Evolutionary conservation across 495 filamentous ascomycete genomes (phyloP).

Genomic region (Bombardia bombarda): DNA sequence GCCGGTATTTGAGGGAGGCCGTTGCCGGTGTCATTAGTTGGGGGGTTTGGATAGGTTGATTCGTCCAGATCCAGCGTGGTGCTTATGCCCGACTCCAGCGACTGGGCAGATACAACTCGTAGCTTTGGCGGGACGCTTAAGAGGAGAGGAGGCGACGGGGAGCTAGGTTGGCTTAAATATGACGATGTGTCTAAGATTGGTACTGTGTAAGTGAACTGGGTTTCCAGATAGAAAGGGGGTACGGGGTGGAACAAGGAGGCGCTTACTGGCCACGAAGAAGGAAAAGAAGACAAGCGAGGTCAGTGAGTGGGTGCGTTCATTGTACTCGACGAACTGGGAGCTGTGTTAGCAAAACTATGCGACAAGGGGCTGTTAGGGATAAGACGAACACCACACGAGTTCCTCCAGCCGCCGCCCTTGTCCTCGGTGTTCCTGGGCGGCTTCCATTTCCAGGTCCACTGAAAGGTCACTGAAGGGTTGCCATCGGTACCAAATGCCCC

Average conservation of each 20-base stretch:
- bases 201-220: too few relatives aligned
- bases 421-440: slow-evolving; percentile 80
- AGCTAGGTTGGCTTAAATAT: slow-evolving; percentile 36
- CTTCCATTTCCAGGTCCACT: slow-evolving; percentile 96
- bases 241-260: background rate
- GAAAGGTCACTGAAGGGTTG: slow-evolving; percentile 75
- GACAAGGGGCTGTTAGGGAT: slow-evolving; percentile 8
- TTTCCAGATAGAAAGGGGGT: background rate
- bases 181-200: slow-evolving; percentile 24
- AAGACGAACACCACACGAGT: slow-evolving; percentile 69
- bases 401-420: slow-evolving; percentile 86
- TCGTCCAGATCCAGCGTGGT: slow-evolving; percentile 50
- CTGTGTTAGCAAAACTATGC: too few relatives aligned
- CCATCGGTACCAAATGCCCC: slow-evolving; percentile 81
- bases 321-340: slow-evolving; percentile 91
- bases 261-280: slow-evolving; percentile 84
- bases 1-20: slow-evolving; percentile 22
- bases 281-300: slow-evolving; percentile 85
- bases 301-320: slow-evolving; percentile 81
- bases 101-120: slow-evolving; percentile 75
- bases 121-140: slow-evolving; percentile 65
- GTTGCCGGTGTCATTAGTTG: slow-evolving; percentile 33
- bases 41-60: slow-evolving; percentile 57
- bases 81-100: slow-evolving; percentile 68
- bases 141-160: slow-evolving; percentile 61